Percentiles rank a stretch among this genome's conserved stretches.
These are phyloP conservation scores for Xylariaceae sp. DNA, from an alignment of 2,329 filamentous ascomycete genomes.

Conservation along the genomic window DNA sequence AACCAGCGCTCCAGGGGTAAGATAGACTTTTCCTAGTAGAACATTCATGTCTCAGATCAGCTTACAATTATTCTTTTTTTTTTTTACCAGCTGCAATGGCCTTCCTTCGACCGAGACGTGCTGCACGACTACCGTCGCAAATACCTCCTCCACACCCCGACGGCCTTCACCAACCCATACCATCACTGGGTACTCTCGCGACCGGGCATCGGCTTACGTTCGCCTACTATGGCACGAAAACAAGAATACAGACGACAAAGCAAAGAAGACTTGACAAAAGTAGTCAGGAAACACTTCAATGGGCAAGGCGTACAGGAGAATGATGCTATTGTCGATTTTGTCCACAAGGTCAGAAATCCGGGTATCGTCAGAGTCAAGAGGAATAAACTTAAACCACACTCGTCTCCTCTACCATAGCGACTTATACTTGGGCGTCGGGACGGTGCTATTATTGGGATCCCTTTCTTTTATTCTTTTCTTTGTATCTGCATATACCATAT, in stretches of 20 bases:
- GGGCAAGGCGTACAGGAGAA: constrained; percentile 77
- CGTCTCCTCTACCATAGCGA: constrained; percentile 37
- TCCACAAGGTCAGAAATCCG: constrained; percentile 69
- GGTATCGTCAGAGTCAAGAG: constrained; percentile 44
- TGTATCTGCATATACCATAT: constrained; percentile 7
- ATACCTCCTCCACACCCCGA: constrained; percentile 70
- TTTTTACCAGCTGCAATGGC: constrained; percentile 61
- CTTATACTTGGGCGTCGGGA: constrained; percentile 1
- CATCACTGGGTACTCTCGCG: constrained; percentile 64
- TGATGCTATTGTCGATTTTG: constrained; percentile 78
- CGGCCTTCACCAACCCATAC: constrained; percentile 68
- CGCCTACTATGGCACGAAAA: constrained; percentile 73
- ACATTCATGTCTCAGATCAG: constrained; percentile 8
- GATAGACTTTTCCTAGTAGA: constrained; percentile 10
- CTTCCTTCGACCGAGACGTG: constrained; percentile 65
- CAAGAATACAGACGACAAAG: constrained; percentile 67
- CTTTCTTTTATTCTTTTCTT: constrained; percentile 1
- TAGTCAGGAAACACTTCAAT: constrained; percentile 83
- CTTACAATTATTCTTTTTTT: constrained; percentile 10
- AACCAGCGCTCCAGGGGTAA: constrained; percentile 32
- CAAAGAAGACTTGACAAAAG: constrained; percentile 71
- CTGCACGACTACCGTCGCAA: constrained; percentile 77
- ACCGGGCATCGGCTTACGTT: constrained; percentile 68
- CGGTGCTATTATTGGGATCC: constrained; percentile 5
- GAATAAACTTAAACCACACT: constrained; percentile 37